Evolutionary conservation across 208 protist genomes (phyloP), one percentile per base, ranked within the genome.

Genomic region (Wallacemonas sp.): DNA sequence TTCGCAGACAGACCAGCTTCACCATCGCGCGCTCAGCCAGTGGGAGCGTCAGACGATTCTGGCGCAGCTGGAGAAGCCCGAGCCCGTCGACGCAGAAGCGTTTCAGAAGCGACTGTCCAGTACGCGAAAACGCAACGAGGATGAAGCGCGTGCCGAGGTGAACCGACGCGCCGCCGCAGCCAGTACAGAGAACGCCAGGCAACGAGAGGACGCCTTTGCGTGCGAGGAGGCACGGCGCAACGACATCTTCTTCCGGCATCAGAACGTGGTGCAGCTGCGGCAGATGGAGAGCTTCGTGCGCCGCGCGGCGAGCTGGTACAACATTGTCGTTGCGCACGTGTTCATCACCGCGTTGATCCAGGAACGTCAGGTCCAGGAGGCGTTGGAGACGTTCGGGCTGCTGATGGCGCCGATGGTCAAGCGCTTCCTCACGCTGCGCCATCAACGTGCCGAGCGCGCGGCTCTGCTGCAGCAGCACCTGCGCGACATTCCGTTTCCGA

Each of bases 281-380:
- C 61, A 72, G 23, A 66, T 83, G n/a, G 82, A 93, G 57, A 66
- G 74, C 9, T 72, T 75, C 47, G 63, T 92, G 4, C 30, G 23
- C 1, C 83, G 87, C 1, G 80, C 86, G n/a, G 66, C 65, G 34
- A 68, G 64, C 27, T 95, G 90, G 87, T 88, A 79, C 54, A 79
- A 71, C 36, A 91, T 95, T 41, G 65, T 95, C 61, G 70, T 92
- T 12, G 85, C 81, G 6, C 90, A 95, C 68, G 78, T 92, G 19
- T 95, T 95, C 70, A 76, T 95, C 52, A 91, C 84, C 9, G 86
- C 85, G 1, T 73, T 95, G 29, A 89, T 93, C 48, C 85, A 92
- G 46, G 90, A 89, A 52, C 70, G 87, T 2, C 73, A 80, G 33
- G 76, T 87, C 43, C 84, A 92, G 65, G 83, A 86, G 39, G 86